These are phyloP conservation scores for Hyparrhenia diplandra DNA, from an alignment of 176 grass and related monocot species.

Conservation along the genomic window DNA sequence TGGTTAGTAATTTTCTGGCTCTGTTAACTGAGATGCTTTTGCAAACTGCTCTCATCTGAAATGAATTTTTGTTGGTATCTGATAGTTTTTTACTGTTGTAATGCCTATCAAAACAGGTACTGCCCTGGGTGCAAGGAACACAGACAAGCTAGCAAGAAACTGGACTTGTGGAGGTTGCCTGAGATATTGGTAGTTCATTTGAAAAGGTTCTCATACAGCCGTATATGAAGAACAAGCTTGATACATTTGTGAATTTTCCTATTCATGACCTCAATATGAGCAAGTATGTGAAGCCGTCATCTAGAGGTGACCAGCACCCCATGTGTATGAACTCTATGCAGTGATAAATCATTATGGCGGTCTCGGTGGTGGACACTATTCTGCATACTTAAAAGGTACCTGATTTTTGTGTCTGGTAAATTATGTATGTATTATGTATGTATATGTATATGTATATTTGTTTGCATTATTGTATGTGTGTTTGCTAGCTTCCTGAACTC, in stretches of 20 bases:
- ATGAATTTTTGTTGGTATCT: background rate
- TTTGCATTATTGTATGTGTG: background rate
- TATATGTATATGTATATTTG: too few species aligned
- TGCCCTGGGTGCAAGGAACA: conserved; percentile 97
- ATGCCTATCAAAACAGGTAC: conserved; percentile 50
- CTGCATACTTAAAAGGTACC: conserved; percentile 90
- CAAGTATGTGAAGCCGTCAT: conserved; percentile 52
- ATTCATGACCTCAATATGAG: conserved; percentile 81
- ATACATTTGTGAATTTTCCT: conserved; percentile 94
- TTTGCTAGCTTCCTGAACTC: conserved; percentile 8
- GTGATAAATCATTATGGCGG: conserved; percentile 96
- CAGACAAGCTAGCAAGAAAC: conserved; percentile 94
- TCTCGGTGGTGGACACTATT: conserved; percentile 93
- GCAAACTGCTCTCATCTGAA: background rate
- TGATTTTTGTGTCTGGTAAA: background rate
- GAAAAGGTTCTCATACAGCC: conserved; percentile 96
- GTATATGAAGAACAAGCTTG: conserved; percentile 94
- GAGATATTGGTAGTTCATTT: conserved; percentile 96
- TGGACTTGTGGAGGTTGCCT: conserved; percentile 94
- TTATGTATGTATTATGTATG: background rate
- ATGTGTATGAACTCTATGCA: conserved; percentile 92
- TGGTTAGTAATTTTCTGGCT: conserved; percentile 57
- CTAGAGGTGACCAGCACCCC: background rate
- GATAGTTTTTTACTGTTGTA: conserved; percentile 2
- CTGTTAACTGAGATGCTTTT: background rate